These are phyloP conservation scores for Fomitiporia mediterranea DNA, from an alignment of 1,284 basidiomycete genomes.

Conservation along the genomic window DNA sequence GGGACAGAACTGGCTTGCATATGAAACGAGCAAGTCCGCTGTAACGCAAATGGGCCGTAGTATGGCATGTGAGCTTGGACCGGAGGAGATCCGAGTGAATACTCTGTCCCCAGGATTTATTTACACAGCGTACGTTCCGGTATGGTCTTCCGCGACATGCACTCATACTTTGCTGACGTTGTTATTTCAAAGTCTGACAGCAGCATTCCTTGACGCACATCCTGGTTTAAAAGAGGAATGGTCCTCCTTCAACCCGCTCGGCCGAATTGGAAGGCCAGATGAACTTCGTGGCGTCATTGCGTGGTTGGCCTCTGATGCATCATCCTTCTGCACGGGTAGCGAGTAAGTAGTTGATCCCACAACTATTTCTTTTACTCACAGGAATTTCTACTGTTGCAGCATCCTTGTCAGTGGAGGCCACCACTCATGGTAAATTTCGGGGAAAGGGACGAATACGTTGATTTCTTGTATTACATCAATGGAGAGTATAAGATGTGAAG, in stretches of 20 bases:
- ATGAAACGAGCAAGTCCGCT: slow-evolving; percentile 79
- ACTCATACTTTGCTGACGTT: not conserved
- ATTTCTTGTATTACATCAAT: too few species aligned
- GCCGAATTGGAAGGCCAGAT: slow-evolving; percentile 71
- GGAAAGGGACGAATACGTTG: not conserved
- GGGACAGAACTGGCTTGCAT: slow-evolving; percentile 71
- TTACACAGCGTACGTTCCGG: slow-evolving; percentile 61
- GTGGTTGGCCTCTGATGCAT: slow-evolving; percentile 76
- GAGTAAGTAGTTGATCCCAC: slow-evolving; percentile 47
- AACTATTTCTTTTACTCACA: slow-evolving; percentile 11
- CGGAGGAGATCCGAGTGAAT: slow-evolving; percentile 67
- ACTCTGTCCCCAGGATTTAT: slow-evolving; percentile 72
- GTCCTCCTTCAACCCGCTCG: slow-evolving; percentile 70
- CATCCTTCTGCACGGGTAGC: slow-evolving; percentile 70
- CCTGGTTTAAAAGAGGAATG: slow-evolving; percentile 68
- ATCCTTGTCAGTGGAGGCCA: slow-evolving; percentile 70
- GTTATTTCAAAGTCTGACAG: slow-evolving; percentile 50
- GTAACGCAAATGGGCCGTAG: slow-evolving; percentile 80
- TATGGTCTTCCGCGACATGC: too few species aligned
- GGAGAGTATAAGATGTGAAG: too few species aligned
- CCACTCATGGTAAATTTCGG: slow-evolving; percentile 57
- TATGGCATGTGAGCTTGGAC: slow-evolving; percentile 79
- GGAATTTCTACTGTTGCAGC: slow-evolving; percentile 31
- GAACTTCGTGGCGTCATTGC: slow-evolving; percentile 71
- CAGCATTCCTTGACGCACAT: slow-evolving; percentile 65